These are phyloP conservation scores for Mortierella sp. DNA, from an alignment of 371 early-diverging fungal genomes.

Conservation along the genomic window DNA sequence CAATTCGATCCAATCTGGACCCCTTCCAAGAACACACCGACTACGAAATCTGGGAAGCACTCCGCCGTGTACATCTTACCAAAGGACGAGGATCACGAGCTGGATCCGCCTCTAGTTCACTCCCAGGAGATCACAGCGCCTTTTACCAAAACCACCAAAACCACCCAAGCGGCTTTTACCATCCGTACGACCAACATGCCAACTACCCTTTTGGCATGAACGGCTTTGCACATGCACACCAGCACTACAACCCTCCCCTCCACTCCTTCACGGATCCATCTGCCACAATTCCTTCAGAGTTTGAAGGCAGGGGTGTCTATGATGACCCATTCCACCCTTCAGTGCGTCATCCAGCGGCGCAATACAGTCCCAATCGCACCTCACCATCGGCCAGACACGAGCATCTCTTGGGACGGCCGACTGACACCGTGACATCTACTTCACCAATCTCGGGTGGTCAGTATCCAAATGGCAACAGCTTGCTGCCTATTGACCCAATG, in stretches of 20 bases:
- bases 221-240: conserved; percentile 17
- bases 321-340: conserved; percentile 36
- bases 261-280: conserved; percentile 8
- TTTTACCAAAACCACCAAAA: conserved; percentile 26
- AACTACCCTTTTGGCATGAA: conserved; percentile 11
- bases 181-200: conserved; percentile 3
- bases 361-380: neutral
- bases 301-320: conserved; percentile 3
- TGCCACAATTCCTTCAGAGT: conserved; percentile 5
- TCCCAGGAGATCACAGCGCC: conserved; percentile 1
- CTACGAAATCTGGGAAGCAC: conserved; percentile 74
- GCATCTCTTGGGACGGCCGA: neutral
- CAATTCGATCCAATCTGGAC: conserved; percentile 74
- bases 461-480: neutral
- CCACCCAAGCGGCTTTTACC: neutral
- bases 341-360: neutral
- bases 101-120: conserved; percentile 27
- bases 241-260: conserved; percentile 9
- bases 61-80: conserved; percentile 61
- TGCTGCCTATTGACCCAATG: conserved; percentile 28
- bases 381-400: conserved; percentile 3
- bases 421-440: conserved; percentile 5
- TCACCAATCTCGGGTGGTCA: conserved; percentile 3
- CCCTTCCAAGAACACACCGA: conserved; percentile 71
- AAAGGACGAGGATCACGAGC: conserved; percentile 32